Evolutionary conservation across 257 asterid genomes (phyloP).

Genomic region (Nicotiana attenuata): DNA sequence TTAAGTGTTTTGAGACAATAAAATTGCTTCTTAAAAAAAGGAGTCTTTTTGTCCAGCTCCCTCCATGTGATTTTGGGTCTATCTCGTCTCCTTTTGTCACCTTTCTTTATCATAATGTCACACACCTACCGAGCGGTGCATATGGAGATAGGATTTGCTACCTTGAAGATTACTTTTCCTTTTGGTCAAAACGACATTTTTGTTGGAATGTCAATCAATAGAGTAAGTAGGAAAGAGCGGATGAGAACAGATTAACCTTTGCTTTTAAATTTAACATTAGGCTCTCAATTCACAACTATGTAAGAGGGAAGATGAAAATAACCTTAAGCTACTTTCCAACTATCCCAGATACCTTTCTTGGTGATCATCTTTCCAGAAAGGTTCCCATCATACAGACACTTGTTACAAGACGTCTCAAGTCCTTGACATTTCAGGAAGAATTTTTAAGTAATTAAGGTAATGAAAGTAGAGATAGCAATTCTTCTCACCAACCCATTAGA

Average conservation of each 20-base stretch:
- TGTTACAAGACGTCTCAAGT: neutral
- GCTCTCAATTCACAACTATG: neutral
- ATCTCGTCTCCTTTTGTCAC: neutral
- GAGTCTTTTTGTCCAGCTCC: neutral
- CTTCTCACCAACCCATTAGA: neutral
- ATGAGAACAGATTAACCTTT: neutral
- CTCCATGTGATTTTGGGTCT: neutral
- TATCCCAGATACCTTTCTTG: neutral
- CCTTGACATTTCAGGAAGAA: neutral
- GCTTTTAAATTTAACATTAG: neutral
- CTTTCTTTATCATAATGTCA: neutral
- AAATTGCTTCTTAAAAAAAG: neutral
- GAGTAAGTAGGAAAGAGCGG: neutral
- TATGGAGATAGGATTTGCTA: neutral
- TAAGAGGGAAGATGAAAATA: neutral
- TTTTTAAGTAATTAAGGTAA: neutral
- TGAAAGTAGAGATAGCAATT: neutral
- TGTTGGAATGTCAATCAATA: neutral
- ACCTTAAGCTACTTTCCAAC: neutral
- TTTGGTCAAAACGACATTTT: neutral
- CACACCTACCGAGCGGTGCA: conserved; percentile 1
- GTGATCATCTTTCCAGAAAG: neutral
- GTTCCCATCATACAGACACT: neutral
- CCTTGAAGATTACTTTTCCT: neutral
- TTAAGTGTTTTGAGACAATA: neutral